Evolutionary conservation across 1,284 basidiomycete genomes (phyloP), one percentile per base, ranked within the genome.

Genomic region (Austropuccinia psidii): DNA sequence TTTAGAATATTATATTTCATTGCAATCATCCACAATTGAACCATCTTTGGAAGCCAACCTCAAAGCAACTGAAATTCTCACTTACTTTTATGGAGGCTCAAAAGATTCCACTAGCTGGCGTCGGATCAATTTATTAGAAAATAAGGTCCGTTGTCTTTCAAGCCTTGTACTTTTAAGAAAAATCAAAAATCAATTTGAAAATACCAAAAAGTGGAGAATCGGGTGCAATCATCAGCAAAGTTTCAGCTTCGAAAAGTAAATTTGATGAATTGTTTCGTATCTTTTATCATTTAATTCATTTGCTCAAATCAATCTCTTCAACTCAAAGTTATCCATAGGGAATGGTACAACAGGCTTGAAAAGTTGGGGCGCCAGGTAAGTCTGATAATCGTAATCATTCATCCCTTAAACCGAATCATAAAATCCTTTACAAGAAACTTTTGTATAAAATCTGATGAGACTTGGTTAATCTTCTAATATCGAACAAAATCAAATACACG

Each of bases 331-430:
- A 27, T 61, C 35, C 19, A 73, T 73, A 35, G 64, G 70, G 54
- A 33, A 73, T 27, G 70, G 70, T 4, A 73, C 70, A 6, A 73
- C 70, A 7, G 70, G 70, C 33, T 61, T 73, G 31, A 49, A 49
- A 21, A 73, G 47, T n/a, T 73, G 70, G 70, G 60, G 70, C 5
- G 70, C 70, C 19, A 64, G 70, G 70, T 52, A 24, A 31, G 60
- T 21, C 13, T 13, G 35, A 13, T 54, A 13, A 19, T n/a, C 50
- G 24, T 54, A 13, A 1, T 24, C 13, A 13, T 29, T 29, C 2
- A 13, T 19, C 50, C 27, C 24, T 54, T 19, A 54, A 15, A 54
- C 27, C 13, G 13, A n/a, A n/a, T n/a, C n/a, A n/a, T n/a, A n/a
- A n/a, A n/a, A n/a, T n/a, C n/a, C n/a, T n/a, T n/a, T n/a, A n/a